Evolutionary conservation across 75 land plant species (phyloP), one percentile per base, ranked within the genome.

Genomic region (Cunninghamia lanceolata): DNA sequence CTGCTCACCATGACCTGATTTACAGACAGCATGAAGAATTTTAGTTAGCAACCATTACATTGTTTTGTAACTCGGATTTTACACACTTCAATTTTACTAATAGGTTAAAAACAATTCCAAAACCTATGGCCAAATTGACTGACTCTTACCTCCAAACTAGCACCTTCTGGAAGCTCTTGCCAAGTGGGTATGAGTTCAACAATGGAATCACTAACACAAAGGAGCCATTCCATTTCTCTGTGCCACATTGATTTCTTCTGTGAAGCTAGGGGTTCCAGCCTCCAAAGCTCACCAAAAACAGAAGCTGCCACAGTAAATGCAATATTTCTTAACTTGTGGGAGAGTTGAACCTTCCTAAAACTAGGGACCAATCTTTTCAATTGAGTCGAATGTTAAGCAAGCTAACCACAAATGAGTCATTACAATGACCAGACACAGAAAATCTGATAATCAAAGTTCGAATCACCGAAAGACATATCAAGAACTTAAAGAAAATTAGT

Each of bases 231-330:
- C 90, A 92, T 92, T 63, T 92, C 93, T 81, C 93, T 90, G 53
- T 17, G n/a, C 96, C 96, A 94, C 91, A 89, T 94, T n/a, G 89
- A 40, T 85, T 93, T 94, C 85, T 89, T 93, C 84, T 90, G 94
- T 9, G 53, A 4, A 52, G 91, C 53, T 46, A 95, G 83, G 4
- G 96, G 95, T 46, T 94, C 96, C 45, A 95, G 84, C 66, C 96
- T 93, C 95, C 96, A 95, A 15, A 95, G 84, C 82, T 95, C 96
- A 42, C 96, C 95, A 88, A 93, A 95, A 4, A 95, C 83, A 50
- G 95, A 91, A 35, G 90, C 94, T 94, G 59, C 82, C 42, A 42
- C 82, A 35, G 9, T 32, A 34, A 34, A 73, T 73, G 4, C 36
- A 30, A 10, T 11, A 34, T 73, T 3, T 73, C 3, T 32, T 73